These are phyloP conservation scores for Talaromyces sp. DNA, from an alignment of 2,329 filamentous ascomycete genomes.

Conservation along the genomic window DNA sequence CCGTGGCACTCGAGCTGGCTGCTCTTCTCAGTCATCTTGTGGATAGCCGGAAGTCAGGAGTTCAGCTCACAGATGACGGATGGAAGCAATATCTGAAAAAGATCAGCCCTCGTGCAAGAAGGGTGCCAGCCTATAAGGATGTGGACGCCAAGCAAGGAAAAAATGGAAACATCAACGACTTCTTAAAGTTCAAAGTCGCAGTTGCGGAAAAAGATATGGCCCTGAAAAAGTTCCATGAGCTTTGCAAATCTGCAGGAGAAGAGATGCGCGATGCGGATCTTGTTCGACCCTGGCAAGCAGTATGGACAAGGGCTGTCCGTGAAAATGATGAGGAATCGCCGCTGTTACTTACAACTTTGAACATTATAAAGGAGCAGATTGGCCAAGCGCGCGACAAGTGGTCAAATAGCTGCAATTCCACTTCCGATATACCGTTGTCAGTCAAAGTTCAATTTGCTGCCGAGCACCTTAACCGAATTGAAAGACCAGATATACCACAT, in stretches of 20 bases:
- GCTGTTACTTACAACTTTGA: conserved; percentile 17
- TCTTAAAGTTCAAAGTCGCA: conserved; percentile 40
- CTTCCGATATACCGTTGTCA: not conserved
- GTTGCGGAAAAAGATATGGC: conserved; percentile 24
- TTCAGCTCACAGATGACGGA: conserved; percentile 34
- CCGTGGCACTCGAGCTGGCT: conserved; percentile 33
- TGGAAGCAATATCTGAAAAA: conserved; percentile 34
- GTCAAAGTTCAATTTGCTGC: conserved; percentile 21
- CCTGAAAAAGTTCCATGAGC: conserved; percentile 26
- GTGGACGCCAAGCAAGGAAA: conserved; percentile 17
- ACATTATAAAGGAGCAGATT: conserved; percentile 18
- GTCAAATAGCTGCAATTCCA: conserved; percentile 6
- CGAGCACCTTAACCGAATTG: conserved; percentile 25
- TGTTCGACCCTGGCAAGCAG: conserved; percentile 25
- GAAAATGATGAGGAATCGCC: conserved; percentile 8
- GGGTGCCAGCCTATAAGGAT: conserved; percentile 37
- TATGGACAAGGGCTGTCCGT: conserved; percentile 17
- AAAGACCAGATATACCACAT: conserved; percentile 28
- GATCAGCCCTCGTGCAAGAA: conserved; percentile 24
- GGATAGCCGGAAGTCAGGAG: conserved; percentile 42
- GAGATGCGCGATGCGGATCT: conserved; percentile 31
- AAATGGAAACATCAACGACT: conserved; percentile 39
- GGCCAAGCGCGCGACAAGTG: conserved; percentile 18
- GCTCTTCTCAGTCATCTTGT: conserved; percentile 43
- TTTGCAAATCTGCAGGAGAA: conserved; percentile 19